A percentile compares a stretch with the other conserved stretches of the same genome.
Conservation (phyloP, 768 basidiomycete genomes). For the Lactarius akahatsu region DNA sequence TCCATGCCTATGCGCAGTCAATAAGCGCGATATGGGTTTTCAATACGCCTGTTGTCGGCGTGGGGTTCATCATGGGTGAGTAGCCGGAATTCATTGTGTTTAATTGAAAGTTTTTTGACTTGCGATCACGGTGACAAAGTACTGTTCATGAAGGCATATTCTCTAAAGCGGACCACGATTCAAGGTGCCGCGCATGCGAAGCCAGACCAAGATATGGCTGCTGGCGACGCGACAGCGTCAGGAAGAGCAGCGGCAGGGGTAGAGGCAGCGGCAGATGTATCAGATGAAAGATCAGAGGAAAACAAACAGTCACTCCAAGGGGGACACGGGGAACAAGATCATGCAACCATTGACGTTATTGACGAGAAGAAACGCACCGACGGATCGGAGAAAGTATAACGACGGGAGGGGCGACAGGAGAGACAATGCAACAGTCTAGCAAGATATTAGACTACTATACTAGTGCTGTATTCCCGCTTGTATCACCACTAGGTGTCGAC, state of each 20-base stretch:
- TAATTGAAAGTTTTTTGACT: neutral
- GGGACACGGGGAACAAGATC: neutral
- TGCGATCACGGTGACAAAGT: conserved; percentile 26
- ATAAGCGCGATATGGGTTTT: conserved; percentile 45
- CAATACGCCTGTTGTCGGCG: conserved; percentile 35
- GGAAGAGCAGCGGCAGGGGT: conserved; percentile 4
- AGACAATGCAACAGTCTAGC: neutral
- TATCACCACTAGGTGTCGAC: too few relatives aligned
- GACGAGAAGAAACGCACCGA: neutral
- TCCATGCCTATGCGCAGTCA: conserved; percentile 40
- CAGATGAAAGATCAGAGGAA: conserved; percentile 16
- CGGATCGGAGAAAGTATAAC: conserved; percentile 6
- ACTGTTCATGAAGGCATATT: conserved; percentile 39
- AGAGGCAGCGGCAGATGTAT: conserved; percentile 16
- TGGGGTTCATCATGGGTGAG: conserved; percentile 37
- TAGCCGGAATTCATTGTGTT: neutral
- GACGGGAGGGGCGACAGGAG: neutral
- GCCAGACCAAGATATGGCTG: conserved; percentile 30
- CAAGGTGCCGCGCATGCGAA: conserved; percentile 24
- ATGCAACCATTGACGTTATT: neutral
- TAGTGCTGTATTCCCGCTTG: too few relatives aligned
- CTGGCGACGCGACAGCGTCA: neutral
- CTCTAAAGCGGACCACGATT: conserved; percentile 35
- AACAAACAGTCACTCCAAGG: conserved; percentile 1
- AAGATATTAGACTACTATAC: too few relatives aligned